These are phyloP conservation scores for Limonium bicolor DNA, from an alignment of 148 eudicot species.

Conservation along the genomic window DNA sequence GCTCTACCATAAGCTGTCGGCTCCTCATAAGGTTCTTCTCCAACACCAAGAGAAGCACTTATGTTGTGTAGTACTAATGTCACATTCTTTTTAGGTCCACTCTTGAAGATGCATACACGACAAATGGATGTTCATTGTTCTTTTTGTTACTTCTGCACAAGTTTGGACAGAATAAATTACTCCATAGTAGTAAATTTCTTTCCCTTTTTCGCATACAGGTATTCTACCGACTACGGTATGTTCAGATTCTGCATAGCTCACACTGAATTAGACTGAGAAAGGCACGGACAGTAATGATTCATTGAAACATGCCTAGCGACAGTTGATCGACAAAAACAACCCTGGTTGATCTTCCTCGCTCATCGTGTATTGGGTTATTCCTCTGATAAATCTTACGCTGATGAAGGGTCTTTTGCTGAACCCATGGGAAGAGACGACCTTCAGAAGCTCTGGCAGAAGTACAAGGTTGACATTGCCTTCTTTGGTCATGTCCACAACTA, in stretches of 20 bases:
- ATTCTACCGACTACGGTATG: slow-evolving; percentile 88
- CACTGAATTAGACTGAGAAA: slow-evolving; percentile 86
- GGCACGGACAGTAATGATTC: slow-evolving; percentile 66
- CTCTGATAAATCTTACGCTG: slow-evolving; percentile 33
- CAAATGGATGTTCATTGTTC: no score
- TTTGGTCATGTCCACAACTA: slow-evolving; percentile 83
- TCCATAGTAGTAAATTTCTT: no score
- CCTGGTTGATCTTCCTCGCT: slow-evolving; percentile 84
- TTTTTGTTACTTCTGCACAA: no score
- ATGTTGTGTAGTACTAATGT: no score
- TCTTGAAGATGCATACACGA: no score
- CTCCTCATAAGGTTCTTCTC: no score
- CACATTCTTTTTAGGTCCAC: no score
- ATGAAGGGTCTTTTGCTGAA: slow-evolving; percentile 60
- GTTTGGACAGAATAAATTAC: no score
- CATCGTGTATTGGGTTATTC: slow-evolving; percentile 89
- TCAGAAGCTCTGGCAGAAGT: slow-evolving; percentile 86
- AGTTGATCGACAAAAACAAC: slow-evolving; percentile 78
- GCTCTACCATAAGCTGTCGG: no score
- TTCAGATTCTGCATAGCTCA: slow-evolving; percentile 84
- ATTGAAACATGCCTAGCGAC: slow-evolving; percentile 77
- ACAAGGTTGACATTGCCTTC: slow-evolving; percentile 78
- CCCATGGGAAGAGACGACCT: slow-evolving; percentile 96
- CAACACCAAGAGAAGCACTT: no score
- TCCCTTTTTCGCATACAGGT: slow-evolving; percentile 32